A percentile compares a stretch with the other conserved stretches of the same genome.
phyloP scores from a whole-genome alignment of 257 asterid species.

The Capsicum chinense region DNA sequence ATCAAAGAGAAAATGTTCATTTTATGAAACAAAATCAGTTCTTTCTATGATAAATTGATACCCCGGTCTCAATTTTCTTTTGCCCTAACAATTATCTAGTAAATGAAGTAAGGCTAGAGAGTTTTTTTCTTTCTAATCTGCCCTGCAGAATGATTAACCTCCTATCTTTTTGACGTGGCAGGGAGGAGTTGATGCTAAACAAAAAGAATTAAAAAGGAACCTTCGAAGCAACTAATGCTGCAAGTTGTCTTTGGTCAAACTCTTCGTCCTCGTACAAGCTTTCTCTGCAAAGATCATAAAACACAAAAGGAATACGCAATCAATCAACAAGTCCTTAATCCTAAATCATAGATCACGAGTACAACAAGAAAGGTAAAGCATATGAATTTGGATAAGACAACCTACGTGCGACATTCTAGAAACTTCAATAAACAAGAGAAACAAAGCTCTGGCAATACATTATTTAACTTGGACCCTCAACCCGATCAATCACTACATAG shows the following conservation, averaged over 20 bases:
- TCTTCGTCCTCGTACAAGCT: conserved; percentile 80
- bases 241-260: conserved; percentile 72
- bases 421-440: not conserved
- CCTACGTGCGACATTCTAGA: not conserved
- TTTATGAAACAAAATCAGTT: not conserved
- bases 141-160: conserved; percentile 15
- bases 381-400: not conserved
- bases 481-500: not conserved
- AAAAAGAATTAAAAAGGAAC: conserved; percentile 30
- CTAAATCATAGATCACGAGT: not conserved
- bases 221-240: conserved; percentile 89
- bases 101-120: not conserved
- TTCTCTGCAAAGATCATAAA: conserved; percentile 48
- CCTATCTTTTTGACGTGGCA: not conserved
- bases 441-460: not conserved
- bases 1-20: not conserved
- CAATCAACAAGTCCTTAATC: not conserved
- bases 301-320: conserved; percentile 3
- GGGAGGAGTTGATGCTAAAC: not conserved
- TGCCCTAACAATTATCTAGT: not conserved
- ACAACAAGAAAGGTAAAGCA: not conserved
- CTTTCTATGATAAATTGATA: not conserved
- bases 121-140: not conserved
- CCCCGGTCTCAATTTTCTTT: not conserved
- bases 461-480: not conserved